Percentiles rank a stretch among this genome's conserved stretches.
Evolutionary conservation across 108 stramenopile species (phyloP).

Genomic region (Hondaea fermentalgiana): DNA sequence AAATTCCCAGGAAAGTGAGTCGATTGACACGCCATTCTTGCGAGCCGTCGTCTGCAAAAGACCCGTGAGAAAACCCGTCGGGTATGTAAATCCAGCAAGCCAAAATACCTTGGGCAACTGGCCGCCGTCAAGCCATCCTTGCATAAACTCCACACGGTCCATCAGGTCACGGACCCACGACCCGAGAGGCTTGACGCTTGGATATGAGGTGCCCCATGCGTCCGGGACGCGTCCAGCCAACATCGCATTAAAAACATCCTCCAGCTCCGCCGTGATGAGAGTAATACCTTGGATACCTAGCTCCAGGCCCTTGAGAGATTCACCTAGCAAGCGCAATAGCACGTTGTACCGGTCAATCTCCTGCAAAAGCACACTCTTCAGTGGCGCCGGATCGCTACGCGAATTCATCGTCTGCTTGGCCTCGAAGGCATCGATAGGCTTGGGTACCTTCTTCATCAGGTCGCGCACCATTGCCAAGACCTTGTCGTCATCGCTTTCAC

Average conservation of each 20-base stretch:
- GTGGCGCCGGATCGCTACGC: conserved; percentile 53
- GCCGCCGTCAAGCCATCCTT: conserved; percentile 32
- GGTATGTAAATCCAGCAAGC: conserved; percentile 60
- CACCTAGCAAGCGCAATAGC: conserved; percentile 28
- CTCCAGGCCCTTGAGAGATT: conserved; percentile 34
- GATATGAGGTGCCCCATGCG: conserved; percentile 51
- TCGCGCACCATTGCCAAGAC: conserved; percentile 29
- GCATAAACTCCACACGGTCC: conserved; percentile 33
- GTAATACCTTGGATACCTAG: conserved; percentile 47
- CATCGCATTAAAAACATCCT: conserved; percentile 50
- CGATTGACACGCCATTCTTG: conserved; percentile 52
- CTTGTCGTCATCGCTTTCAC: conserved; percentile 35
- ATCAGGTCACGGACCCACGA: conserved; percentile 52
- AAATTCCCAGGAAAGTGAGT: conserved; percentile 53
- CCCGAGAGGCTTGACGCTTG: conserved; percentile 50
- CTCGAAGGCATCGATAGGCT: conserved; percentile 30
- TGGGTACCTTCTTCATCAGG: conserved; percentile 37
- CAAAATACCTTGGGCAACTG: conserved; percentile 51
- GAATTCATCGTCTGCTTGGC: conserved; percentile 24
- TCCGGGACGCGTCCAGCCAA: conserved; percentile 45
- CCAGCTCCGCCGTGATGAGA: conserved; percentile 51
- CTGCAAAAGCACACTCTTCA: conserved; percentile 55
- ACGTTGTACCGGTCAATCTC: conserved; percentile 54
- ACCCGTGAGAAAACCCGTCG: conserved; percentile 57
- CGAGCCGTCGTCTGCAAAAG: conserved; percentile 54